Base-by-base conservation (phyloP, 306 rosid species). In the Quercus wislizeni region DNA sequence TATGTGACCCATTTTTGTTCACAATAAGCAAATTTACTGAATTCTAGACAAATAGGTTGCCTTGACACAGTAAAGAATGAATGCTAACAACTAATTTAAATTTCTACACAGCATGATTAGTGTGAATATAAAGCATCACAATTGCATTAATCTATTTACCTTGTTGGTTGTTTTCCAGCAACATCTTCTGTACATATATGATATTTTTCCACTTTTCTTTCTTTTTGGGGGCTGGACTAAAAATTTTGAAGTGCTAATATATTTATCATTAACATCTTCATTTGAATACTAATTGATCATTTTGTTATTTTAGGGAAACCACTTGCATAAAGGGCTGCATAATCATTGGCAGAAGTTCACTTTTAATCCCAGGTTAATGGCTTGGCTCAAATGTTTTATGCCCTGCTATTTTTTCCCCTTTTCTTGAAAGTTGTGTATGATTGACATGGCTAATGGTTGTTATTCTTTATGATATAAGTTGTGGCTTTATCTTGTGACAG, bases 341-440 rank as follows among this genome's bases (percentile, higher is more conserved):
- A 83, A 35, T 84, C 99, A 94, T 87, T 92, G 99, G 99, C 97
- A 92, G 76, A 94, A 90, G 87, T 92, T 86, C 82, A 90, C 97
- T 68, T 94, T 94, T 79, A 94, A 94, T 88, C 99, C 99, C 67
- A 96, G 97, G 97, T 93, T 90, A 76, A 64, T 75, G 78, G 65
- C 82, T 77, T 80, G 59, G 70, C 68, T 71, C 80, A 76, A 9
- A 85, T 74, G 75, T 77, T 78, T 33, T 35, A 19, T 64, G 46
- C 41, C 55, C 62, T 54, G 63, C 11, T 28, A 56, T 57, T 30
- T 17, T 68, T 19, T 67, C 28, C 19, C 52, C 15, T 8, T 46
- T 46, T 46, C 52, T 46, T 46, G 52, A 46, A 82, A 54, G 71
- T 70, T 55, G 28, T 41, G 28, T 52, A 33, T 23, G 52, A 46